Percentiles rank a stretch among this genome's conserved stretches.
phyloP scores from a whole-genome alignment of 1,139 yeast species.

The Yamadazyma pseudoaaseri region DNA sequence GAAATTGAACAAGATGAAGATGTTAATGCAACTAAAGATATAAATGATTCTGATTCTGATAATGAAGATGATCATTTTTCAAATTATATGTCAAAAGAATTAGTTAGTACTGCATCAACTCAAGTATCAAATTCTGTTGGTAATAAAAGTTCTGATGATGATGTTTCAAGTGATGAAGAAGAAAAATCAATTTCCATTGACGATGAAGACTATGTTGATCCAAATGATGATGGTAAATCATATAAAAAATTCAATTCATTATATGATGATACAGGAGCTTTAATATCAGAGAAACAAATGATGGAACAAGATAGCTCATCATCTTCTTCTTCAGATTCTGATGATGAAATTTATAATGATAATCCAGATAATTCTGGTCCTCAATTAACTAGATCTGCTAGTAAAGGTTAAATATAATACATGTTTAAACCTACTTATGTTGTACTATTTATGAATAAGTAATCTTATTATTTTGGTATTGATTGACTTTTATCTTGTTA shows the following conservation, averaged over 20 bases:
- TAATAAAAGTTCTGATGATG: conserved; percentile 22
- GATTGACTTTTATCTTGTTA: conserved; percentile 1
- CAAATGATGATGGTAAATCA: conserved; percentile 78
- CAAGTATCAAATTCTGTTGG: conserved; percentile 53
- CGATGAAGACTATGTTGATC: conserved; percentile 71
- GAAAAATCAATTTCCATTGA: conserved; percentile 8
- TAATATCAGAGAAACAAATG: conserved; percentile 19
- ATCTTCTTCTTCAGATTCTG: conserved; percentile 26
- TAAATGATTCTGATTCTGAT: conserved; percentile 25
- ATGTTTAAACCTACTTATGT: neutral
- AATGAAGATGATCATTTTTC: conserved; percentile 52
- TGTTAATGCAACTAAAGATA: neutral
- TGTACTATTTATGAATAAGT: conserved; percentile 2
- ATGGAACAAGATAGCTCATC: conserved; percentile 31
- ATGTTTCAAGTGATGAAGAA: conserved; percentile 44
- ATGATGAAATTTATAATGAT: conserved; percentile 29
- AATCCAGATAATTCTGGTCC: conserved; percentile 21
- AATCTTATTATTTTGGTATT: neutral
- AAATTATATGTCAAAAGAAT: conserved; percentile 80
- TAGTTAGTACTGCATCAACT: conserved; percentile 60
- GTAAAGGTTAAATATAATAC: conserved; percentile 15
- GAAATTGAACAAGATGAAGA: conserved; percentile 1
- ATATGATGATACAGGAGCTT: conserved; percentile 45
- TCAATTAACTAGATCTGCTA: conserved; percentile 40
- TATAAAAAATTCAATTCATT: conserved; percentile 65